Conservation (phyloP, 2,329 filamentous ascomycete species). For the Scedosporium minutisporum region DNA sequence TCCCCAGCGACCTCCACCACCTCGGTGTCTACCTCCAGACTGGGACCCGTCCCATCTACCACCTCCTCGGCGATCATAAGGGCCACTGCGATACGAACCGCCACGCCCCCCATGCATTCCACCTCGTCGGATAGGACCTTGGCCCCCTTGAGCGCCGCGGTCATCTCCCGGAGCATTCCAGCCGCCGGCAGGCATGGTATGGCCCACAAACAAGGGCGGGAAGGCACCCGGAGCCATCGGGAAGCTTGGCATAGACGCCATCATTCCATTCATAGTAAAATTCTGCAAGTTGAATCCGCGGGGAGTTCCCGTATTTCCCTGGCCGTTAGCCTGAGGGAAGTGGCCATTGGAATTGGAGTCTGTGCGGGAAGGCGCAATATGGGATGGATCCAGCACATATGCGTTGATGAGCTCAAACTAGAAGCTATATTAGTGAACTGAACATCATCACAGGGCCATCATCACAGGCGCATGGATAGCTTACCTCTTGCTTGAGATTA, state of each 20-base stretch:
- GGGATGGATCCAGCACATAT: constrained; percentile 88
- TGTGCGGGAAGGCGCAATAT: constrained; percentile 86
- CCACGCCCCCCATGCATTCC: constrained; percentile 37
- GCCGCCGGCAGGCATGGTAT: constrained; percentile 24
- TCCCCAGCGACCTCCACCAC: constrained; percentile 51
- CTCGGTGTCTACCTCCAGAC: constrained; percentile 24
- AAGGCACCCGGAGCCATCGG: constrained; percentile 37
- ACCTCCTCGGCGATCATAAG: constrained; percentile 61
- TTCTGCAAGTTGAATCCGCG: constrained; percentile 82
- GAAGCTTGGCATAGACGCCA: constrained; percentile 49
- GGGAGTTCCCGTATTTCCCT: constrained; percentile 72
- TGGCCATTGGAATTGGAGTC: constrained; percentile 94
- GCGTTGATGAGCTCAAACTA: constrained; percentile 85
- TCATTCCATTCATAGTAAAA: constrained; percentile 50
- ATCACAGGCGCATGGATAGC: constrained; percentile 19
- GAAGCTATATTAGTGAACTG: constrained; percentile 9
- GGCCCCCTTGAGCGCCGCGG: constrained; percentile 35
- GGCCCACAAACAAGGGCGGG: constrained; percentile 45
- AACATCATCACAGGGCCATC: neutral
- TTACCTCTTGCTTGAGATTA: constrained; percentile 71
- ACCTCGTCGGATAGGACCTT: constrained; percentile 60
- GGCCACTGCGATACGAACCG: constrained; percentile 55
- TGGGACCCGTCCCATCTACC: constrained; percentile 35
- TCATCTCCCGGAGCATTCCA: constrained; percentile 45
- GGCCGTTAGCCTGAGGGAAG: constrained; percentile 72